phyloP scores from a whole-genome alignment of 805 yeast species.

The Debaryomyces prosopidis region DNA sequence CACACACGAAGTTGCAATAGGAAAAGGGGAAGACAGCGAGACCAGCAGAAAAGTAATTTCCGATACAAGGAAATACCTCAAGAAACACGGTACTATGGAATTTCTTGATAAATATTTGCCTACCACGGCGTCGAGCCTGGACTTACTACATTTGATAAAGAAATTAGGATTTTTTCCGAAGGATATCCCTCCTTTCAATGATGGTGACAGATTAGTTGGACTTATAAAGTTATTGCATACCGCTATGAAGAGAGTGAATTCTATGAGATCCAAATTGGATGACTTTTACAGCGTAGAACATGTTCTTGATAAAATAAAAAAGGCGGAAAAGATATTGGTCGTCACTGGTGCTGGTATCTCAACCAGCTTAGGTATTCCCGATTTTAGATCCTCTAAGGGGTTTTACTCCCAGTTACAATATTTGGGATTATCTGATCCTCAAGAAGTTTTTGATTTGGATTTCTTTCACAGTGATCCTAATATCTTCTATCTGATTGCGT shows the following conservation, averaged over 20 bases:
- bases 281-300: conserved; percentile 59
- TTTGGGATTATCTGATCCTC: conserved; percentile 43
- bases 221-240: conserved; percentile 55
- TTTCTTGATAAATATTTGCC: conserved; percentile 68
- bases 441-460: conserved; percentile 44
- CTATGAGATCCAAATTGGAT: conserved; percentile 55
- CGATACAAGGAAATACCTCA: conserved; percentile 48
- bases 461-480: conserved; percentile 38
- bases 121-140: conserved; percentile 55
- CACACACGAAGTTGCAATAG: neutral
- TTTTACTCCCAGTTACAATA: conserved; percentile 57
- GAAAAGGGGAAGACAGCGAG: neutral
- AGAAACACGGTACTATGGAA: conserved; percentile 55
- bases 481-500: conserved; percentile 43
- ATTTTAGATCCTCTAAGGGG: conserved; percentile 55
- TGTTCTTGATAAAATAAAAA: conserved; percentile 52
- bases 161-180: conserved; percentile 60
- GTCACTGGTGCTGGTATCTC: conserved; percentile 49
- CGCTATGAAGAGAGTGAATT: conserved; percentile 64
- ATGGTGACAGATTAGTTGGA: conserved; percentile 45
- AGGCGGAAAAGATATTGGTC: conserved; percentile 45
- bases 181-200: conserved; percentile 27
- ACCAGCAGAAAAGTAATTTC: conserved; percentile 8
- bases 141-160: conserved; percentile 55
- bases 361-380: conserved; percentile 46